These are phyloP conservation scores for Trichoderma endophyticum DNA, from an alignment of 2,329 filamentous ascomycete genomes.

Conservation along the genomic window DNA sequence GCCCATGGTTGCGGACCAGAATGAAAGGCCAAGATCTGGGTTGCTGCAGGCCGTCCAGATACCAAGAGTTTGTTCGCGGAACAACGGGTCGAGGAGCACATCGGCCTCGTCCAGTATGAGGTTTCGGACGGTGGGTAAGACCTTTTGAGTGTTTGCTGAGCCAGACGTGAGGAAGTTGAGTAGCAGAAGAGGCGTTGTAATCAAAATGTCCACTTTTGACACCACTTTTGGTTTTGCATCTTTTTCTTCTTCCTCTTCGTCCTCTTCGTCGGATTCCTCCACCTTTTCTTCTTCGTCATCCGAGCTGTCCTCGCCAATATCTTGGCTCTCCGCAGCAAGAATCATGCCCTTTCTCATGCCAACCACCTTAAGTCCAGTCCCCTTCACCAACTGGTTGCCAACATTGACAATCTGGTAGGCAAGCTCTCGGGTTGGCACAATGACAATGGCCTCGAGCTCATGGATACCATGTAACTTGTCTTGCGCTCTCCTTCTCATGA, in stretches of 20 bases:
- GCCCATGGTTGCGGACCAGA: conserved; percentile 97
- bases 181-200: conserved; percentile 57
- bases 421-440: conserved; percentile 77
- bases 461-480: conserved; percentile 41
- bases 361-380: conserved; percentile 75
- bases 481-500: conserved; percentile 56
- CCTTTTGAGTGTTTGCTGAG: conserved; percentile 43
- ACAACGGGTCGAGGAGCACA: conserved; percentile 85
- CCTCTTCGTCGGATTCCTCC: conserved; percentile 33
- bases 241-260: conserved; percentile 26
- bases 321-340: conserved; percentile 50
- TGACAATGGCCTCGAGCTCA: conserved; percentile 62
- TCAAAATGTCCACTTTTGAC: conserved; percentile 38
- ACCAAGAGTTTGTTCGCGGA: conserved; percentile 80
- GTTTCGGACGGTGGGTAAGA: conserved; percentile 65
- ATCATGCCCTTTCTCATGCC: conserved; percentile 84
- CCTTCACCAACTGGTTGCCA: conserved; percentile 72
- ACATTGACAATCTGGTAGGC: conserved; percentile 80
- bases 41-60: conserved; percentile 80
- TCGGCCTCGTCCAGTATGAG: conserved; percentile 92
- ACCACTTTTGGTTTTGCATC: conserved; percentile 29
- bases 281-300: conserved; percentile 36
- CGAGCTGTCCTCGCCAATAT: conserved; percentile 38
- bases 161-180: conserved; percentile 64
- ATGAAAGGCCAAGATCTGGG: conserved; percentile 66